These are phyloP conservation scores for Amylocarpus encephaloides DNA, from an alignment of 2,329 filamentous ascomycete genomes.

Conservation along the genomic window DNA sequence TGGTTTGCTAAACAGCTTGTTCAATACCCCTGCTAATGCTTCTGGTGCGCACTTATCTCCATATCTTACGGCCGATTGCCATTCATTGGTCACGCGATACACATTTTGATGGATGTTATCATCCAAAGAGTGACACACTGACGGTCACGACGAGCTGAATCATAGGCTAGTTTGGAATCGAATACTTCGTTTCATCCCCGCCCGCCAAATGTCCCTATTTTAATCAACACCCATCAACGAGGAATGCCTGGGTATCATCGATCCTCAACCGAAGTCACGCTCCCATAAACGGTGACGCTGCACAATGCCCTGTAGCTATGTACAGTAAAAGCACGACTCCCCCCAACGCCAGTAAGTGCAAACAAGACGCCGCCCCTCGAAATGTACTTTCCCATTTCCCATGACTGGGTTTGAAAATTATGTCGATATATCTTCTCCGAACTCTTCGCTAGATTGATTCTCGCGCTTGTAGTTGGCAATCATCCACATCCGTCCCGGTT, in stretches of 20 bases:
- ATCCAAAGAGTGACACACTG: no score
- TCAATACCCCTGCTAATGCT: not conserved
- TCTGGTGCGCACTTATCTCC: not conserved
- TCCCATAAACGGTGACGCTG: not conserved
- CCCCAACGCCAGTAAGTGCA: conserved; percentile 7
- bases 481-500: no score
- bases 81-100: not conserved
- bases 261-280: conserved; percentile 8
- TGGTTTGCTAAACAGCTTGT: not conserved
- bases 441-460: not conserved
- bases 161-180: not conserved
- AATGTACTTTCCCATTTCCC: not conserved
- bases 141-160: not conserved
- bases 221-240: not conserved
- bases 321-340: not conserved
- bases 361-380: conserved; percentile 2
- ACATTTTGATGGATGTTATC: no score
- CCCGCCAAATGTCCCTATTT: not conserved
- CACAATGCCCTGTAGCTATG: conserved; percentile 6
- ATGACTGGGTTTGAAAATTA: not conserved
- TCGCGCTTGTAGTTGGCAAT: not conserved
- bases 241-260: conserved; percentile 9
- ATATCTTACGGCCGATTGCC: not conserved
- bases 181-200: not conserved
- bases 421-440: not conserved